Conservation (phyloP, 371 early-diverging fungal genomes). For the Syncephalastrum contaminatum region DNA sequence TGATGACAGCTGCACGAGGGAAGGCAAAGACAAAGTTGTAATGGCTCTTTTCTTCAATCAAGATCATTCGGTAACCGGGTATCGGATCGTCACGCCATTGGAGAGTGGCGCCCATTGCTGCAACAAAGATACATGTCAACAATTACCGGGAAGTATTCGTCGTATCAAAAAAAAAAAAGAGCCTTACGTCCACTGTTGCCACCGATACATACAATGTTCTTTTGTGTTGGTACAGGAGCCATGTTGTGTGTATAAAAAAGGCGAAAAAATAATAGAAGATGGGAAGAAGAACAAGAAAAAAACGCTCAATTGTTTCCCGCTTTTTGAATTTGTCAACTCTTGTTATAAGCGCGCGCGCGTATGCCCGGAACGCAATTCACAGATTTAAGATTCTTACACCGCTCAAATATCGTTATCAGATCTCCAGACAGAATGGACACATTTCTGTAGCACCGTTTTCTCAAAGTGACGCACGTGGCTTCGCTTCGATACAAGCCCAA, state of each 20-base stretch:
- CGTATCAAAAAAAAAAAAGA: not conserved
- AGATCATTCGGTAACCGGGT: slow-evolving; percentile 47
- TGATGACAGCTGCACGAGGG: slow-evolving; percentile 57
- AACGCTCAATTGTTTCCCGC: not conserved
- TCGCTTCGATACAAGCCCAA: not conserved
- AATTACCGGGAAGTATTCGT: not conserved
- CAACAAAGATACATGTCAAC: not conserved
- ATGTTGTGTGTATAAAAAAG: not conserved
- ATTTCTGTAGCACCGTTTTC: not conserved
- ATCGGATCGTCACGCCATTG: slow-evolving; percentile 36
- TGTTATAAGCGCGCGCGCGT: too few species aligned
- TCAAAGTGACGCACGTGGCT: not conserved
- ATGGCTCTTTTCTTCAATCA: slow-evolving; percentile 61
- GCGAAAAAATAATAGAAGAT: not conserved
- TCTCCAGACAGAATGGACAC: too few species aligned
- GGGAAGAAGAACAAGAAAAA: slow-evolving; percentile 5
- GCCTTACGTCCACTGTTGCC: slow-evolving; percentile 50
- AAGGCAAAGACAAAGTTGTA: slow-evolving; percentile 66
- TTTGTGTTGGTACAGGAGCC: slow-evolving; percentile 18
- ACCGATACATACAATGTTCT: slow-evolving; percentile 57
- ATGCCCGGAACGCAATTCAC: not conserved
- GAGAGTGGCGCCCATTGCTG: slow-evolving; percentile 37
- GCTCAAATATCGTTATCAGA: too few species aligned
- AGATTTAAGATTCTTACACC: not conserved
- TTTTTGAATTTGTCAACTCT: not conserved